Base-by-base conservation (phyloP, 768 basidiomycete genomes). In the Trametes cinnabarina region DNA sequence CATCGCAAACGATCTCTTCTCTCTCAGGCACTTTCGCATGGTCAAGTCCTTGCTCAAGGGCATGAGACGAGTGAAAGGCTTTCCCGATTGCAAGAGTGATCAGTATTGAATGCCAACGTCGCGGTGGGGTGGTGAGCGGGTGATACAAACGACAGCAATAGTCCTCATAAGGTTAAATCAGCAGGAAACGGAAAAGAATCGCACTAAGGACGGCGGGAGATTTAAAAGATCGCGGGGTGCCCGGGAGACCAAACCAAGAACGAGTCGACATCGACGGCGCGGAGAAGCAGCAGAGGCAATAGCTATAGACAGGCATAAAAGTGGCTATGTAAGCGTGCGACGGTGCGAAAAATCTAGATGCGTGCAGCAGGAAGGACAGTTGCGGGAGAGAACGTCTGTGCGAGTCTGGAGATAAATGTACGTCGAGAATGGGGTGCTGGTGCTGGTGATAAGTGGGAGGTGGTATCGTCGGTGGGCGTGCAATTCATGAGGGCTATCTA, bases 121-220 rank as follows among this genome's bases (percentile, higher is more conserved):
- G 22, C 44, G 25, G 25, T 26, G 44, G 22, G 23, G n/a, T n/a
- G 41, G 41, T 19, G 44, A 10, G 25, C 12, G 41, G 50, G 52
- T 53, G 37, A 44, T 50, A 61, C 58, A 59, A 52, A 52, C 39
- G 50, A 61, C 50, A 61, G 55, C 55, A 61, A 61, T 61, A 61
- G 60, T 61, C 55, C 60, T 51, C 26, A 57, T 61, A 57, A 61
- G 39, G 56, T 61, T 61, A 61, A 48, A 47, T 43, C 40, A 53
- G 28, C 37, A 43, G 32, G 34, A 44, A 34, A 25, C 14, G 32
- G n/a, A 20, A 20, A 9, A 19, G 4, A 15, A 22, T 2, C 3
- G 47, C 17, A 15, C 20, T 12, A 25, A 30, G 40, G 22, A 25
- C 37, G 40, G 47, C 12, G 20, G 10, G 11, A 28, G 12, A 15